phyloP scores from a whole-genome alignment of 345 rosid species.

The Syzygium aromaticum region DNA sequence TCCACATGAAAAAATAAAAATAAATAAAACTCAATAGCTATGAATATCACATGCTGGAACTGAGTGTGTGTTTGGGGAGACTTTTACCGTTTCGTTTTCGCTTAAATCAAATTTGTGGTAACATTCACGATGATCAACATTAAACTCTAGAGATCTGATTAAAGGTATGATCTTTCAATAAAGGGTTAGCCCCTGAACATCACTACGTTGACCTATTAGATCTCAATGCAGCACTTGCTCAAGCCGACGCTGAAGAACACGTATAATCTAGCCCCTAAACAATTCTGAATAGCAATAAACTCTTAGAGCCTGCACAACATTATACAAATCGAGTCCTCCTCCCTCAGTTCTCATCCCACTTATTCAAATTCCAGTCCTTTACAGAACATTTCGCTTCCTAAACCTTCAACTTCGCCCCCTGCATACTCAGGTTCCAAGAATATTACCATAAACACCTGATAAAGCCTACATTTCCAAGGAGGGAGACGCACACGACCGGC shows the following conservation, averaged over 20 bases:
- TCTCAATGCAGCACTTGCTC: background rate
- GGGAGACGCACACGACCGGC: background rate
- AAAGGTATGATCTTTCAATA: background rate
- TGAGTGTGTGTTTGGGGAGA: background rate
- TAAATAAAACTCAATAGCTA: background rate
- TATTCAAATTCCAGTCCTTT: background rate
- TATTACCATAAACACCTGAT: background rate
- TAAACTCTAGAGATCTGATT: background rate
- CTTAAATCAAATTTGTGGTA: background rate
- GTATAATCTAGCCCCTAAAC: background rate
- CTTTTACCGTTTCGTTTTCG: background rate
- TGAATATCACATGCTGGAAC: background rate
- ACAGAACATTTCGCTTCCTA: background rate
- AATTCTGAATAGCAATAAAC: background rate
- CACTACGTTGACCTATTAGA: background rate
- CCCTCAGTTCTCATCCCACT: background rate
- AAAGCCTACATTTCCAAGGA: background rate
- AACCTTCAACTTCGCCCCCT: background rate
- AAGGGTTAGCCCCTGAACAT: background rate
- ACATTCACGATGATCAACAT: background rate
- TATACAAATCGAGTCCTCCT: background rate
- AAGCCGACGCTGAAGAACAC: background rate
- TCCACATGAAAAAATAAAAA: background rate
- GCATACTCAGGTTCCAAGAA: background rate
- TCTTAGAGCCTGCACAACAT: background rate